Evolutionary conservation across 2,329 filamentous ascomycete genomes (phyloP), one percentile per base, ranked within the genome.

Genomic region (Microdochium bolleyi): DNA sequence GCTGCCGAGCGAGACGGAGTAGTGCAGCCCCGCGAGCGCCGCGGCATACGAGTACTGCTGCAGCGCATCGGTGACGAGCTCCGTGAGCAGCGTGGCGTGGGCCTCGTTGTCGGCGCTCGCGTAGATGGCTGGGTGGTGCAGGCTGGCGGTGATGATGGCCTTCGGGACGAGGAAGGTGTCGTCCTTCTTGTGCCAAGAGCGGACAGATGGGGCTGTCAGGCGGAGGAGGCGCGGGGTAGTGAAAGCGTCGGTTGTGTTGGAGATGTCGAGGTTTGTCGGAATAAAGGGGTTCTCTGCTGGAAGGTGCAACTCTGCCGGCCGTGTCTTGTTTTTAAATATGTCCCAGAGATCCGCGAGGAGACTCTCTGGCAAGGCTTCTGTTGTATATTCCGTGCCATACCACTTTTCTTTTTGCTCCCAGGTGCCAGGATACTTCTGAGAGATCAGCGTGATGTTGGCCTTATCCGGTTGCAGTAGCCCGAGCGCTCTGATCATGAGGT

Each of bases 111-210:
- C 84, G 1, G 91, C 88, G 3, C 88, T 91, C 1, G 88, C 80
- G 65, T 84, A 85, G 19, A 88, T 83, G 48, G 95, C 71, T 0
- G 91, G 88, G 54, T 86, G 95, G 61, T 85, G 83, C 58, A 95
- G 78, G 60, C 85, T 89, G 57, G 96, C 82, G 58, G 91, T 82
- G 19, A 97, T 75, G 54, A 91, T 94, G 3, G 89, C 94, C 68
- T 95, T 96, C 8, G 94, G 94, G 9, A 97, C 94, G 92, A 92
- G 97, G 70, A 97, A 99, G 0, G 86, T 91, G 61, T 99, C 94
- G 62, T 99, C 94, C 71, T 97, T 97, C 76, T 99, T 99, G 76
- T 85, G 96, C 94, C 94, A 99, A 2, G 89, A 87, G 27, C 92
- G 84, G 1, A 89, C 84, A 32, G 84, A 74, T 5, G 85, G 78